Evolutionary conservation across 2,329 filamentous ascomycete genomes (phyloP), one percentile per base, ranked within the genome.

Genomic region (Sordariomycetes sp.): DNA sequence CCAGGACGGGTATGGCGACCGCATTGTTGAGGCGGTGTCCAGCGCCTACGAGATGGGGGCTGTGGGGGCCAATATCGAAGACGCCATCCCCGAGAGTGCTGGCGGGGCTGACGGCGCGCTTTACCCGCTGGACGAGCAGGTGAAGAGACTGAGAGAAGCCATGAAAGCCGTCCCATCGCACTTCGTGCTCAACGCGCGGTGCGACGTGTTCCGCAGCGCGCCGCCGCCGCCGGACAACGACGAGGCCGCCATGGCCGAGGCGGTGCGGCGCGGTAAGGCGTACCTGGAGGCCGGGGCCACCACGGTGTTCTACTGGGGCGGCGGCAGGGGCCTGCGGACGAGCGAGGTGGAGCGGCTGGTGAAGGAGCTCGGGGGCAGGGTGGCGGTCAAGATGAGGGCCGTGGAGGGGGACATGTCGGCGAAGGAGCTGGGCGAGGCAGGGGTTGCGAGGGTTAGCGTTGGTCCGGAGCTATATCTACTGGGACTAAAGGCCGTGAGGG

Each of bases 291-390:
- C 80, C 2, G 83, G 82, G 0, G 83, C 82, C 0, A 79, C 75
- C 14, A 83, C 78, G 0, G 74, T 82, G 0, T 86, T 85, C 69
- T 80, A 83, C 56, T 86, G 80, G 81, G 82, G 82, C 16, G 79
- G 71, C 2, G 63, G 70, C 0, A 65, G 73, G 16, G 68, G 79
- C 48, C 64, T 81, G 14, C 70, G 70, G 14, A 71, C 66, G 14
- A 72, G 70, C 0, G 80, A 82, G 66, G 73, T 82, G 2, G 65
- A 71, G 64, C 67, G 64, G 50, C 64, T 83, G 61, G 77, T 77
- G 1, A 65, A 69, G 57, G 78, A 73, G 53, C 73, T 84, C 53
- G 72, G 71, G 3, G 80, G 80, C 1, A 71, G 68, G 54, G 65
- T 84, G 16, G 77, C 78, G 57, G 78, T 82, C 12, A 75, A 75